Conservation (phyloP, 176 grass and related monocot genomes). For the Bonia amplexicaulis region DNA sequence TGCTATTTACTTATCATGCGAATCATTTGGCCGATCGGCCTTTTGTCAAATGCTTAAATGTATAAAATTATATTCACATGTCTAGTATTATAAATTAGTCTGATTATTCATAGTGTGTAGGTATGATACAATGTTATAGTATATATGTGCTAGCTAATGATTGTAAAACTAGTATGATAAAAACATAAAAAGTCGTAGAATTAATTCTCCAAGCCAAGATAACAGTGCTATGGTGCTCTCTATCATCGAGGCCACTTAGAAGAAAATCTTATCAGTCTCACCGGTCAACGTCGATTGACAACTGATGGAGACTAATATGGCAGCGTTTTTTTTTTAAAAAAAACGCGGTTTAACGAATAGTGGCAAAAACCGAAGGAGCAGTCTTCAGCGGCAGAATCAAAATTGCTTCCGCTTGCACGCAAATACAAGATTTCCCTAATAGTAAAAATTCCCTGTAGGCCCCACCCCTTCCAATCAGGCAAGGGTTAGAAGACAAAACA, state of each 20-base stretch:
- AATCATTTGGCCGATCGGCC: no score
- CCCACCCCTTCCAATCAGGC: not conserved
- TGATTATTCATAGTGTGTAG: no score
- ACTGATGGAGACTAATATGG: not conserved
- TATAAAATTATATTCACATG: no score
- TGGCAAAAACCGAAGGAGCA: not conserved
- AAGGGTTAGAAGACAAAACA: constrained; percentile 30
- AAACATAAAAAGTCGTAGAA: no score
- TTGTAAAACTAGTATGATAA: accelerated
- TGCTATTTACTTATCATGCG: no score
- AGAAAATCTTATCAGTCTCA: not conserved
- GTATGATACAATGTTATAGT: no score
- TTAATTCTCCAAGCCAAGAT: no score
- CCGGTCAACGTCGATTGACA: not conserved
- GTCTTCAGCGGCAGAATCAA: not conserved
- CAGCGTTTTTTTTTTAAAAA: not conserved
- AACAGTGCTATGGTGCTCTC: no score
- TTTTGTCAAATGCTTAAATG: no score
- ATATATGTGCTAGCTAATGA: no score
- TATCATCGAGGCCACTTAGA: not conserved
- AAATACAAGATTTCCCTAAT: not conserved
- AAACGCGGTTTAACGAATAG: not conserved
- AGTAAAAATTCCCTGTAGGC: not conserved
- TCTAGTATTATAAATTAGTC: no score
- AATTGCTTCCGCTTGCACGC: not conserved